Evolutionary conservation across 148 eudicot species (phyloP).

Genomic region (Gaultheria prostrata): DNA sequence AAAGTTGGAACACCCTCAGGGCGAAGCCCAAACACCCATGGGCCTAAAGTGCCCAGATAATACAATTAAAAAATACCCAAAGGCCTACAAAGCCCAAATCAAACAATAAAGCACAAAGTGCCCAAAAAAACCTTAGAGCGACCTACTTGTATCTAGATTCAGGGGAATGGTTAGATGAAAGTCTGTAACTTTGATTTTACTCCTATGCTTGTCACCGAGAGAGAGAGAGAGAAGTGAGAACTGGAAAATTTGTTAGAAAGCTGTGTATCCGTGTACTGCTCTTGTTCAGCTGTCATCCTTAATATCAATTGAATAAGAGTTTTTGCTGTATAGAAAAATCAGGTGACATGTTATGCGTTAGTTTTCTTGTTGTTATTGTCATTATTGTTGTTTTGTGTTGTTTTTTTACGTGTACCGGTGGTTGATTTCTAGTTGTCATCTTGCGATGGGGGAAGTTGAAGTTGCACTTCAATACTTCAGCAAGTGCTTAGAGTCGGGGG

Average conservation of each 20-base stretch:
- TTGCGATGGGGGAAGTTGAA: constrained; percentile 79
- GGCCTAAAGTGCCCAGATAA: too few species aligned
- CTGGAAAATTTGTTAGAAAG: background rate
- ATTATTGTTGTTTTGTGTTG: background rate
- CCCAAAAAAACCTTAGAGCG: background rate
- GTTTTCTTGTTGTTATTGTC: background rate
- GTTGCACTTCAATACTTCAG: constrained; percentile 57
- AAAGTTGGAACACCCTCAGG: too few species aligned
- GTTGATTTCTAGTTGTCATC: constrained; percentile 57
- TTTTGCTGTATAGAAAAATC: background rate
- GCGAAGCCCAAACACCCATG: too few species aligned
- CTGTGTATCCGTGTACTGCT: background rate
- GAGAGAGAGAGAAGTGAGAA: constrained; percentile 1
- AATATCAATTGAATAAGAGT: background rate
- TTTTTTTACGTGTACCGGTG: background rate
- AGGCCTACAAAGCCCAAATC: too few species aligned
- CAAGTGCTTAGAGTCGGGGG: constrained; percentile 49
- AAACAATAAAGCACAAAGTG: too few species aligned
- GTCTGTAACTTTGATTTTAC: background rate
- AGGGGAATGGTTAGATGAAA: background rate
- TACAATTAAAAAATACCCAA: too few species aligned
- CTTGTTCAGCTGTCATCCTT: background rate
- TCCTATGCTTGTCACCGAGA: background rate
- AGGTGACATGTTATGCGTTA: background rate
- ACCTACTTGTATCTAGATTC: background rate